Base-by-base conservation (phyloP, 75 land plant genomes). In the Cryptomeria japonica region DNA sequence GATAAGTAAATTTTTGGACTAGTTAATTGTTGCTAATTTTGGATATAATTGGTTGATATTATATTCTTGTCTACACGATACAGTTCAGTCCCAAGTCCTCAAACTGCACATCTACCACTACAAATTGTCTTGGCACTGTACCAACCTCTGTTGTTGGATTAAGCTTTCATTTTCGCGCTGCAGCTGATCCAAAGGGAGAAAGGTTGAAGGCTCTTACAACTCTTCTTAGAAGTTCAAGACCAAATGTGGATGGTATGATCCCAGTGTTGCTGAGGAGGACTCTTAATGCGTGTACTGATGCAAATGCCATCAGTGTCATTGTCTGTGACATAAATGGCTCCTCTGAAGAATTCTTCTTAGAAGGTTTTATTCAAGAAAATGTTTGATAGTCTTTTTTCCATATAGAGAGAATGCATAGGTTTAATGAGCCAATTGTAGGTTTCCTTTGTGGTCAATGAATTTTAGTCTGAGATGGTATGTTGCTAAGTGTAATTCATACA, bases 221-320 rank as follows among this genome's bases (percentile, higher is more conserved):
- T 42, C 88, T 91, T 75, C 89, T 96, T 32, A 90, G 89, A n/a
- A 89, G 76, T 55, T 87, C 86, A 34, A 78, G 44, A 79, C 53
- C 19, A 61, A 92, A 92, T 72, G 47, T 86, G 83, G 84, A 89
- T 88, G 94, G 93, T 19, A 89, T 92, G 90, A 88, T 89, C 76
- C 90, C 90, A 80, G 91, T 96, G 58, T 49, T 94, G n/a, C 86
- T 96, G 80, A 95, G 90, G 87, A 88, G 98, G 88, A 89, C 89
- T 53, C 83, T 44, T 28, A 92, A 91, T 70, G 83, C 95, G 28
- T 89, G 92, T 89, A 95, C 95, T 25, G 98, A 96, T 92, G 88
- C 88, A 36, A 96, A 96, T 96, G 98, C 98, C 86, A 93, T 96
- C 42, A 91, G 91, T 88, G 91, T 96, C 55, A 51, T 93, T 89